A percentile compares a stretch with the other conserved stretches of the same genome.
phyloP scores from a whole-genome alignment of 768 basidiomycete genomes.

The Crucibulum laeve region DNA sequence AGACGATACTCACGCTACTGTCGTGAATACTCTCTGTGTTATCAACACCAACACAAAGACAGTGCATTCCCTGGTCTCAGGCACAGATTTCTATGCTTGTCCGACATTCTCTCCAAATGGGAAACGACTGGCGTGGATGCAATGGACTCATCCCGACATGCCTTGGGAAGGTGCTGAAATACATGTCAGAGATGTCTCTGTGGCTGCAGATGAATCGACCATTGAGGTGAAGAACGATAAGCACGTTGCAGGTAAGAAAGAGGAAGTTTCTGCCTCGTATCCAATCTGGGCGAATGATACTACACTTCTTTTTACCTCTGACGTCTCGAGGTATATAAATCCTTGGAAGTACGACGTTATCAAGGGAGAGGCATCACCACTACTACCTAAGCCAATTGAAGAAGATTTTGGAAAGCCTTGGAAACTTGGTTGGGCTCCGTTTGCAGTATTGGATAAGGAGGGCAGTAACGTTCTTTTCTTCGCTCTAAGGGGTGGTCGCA shows the following conservation, averaged over 20 bases:
- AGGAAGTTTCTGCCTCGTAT: slow-evolving; percentile 27
- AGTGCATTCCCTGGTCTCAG: slow-evolving; percentile 41
- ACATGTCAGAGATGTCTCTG: neutral
- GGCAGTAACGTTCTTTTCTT: slow-evolving; percentile 29
- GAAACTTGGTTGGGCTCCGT: slow-evolving; percentile 43
- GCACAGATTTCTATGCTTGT: slow-evolving; percentile 70
- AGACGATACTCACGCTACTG: slow-evolving; percentile 37
- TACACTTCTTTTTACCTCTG: neutral
- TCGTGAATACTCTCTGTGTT: slow-evolving; percentile 54
- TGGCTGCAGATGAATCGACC: neutral
- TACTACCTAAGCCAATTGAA: slow-evolving; percentile 36
- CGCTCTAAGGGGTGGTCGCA: slow-evolving; percentile 36
- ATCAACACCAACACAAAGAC: slow-evolving; percentile 44
- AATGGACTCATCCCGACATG: slow-evolving; percentile 23
- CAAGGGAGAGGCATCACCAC: slow-evolving; percentile 25
- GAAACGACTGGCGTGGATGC: slow-evolving; percentile 18
- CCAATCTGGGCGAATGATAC: neutral
- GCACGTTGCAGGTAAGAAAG: slow-evolving; percentile 1
- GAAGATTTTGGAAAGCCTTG: slow-evolving; percentile 63
- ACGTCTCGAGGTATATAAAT: slow-evolving; percentile 36
- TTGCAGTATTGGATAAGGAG: slow-evolving; percentile 36
- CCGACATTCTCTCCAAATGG: slow-evolving; percentile 19
- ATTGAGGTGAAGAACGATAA: neutral
- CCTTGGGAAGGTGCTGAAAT: slow-evolving; percentile 20
- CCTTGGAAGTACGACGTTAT: slow-evolving; percentile 51